Evolutionary conservation across 164 flowering plant species (phyloP).

Genomic region (Vitis cinerea): DNA sequence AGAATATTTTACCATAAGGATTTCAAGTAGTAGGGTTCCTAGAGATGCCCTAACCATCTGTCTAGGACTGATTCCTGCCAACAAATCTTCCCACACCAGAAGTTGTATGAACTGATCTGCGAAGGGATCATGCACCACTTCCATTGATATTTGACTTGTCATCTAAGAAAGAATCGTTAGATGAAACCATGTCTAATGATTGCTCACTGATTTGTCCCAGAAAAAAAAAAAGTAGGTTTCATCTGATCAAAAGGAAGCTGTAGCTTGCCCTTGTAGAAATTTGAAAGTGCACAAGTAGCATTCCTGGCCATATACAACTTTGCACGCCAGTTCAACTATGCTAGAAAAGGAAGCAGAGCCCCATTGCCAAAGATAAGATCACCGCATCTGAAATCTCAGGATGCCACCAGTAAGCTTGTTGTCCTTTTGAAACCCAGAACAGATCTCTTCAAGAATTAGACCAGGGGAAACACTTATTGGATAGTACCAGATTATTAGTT

Average conservation of each 20-base stretch:
- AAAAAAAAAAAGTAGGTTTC: too few species aligned
- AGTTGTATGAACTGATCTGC: slow-evolving; percentile 68
- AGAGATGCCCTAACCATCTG: slow-evolving; percentile 80
- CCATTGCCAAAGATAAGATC: slow-evolving; percentile 51
- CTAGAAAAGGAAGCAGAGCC: slow-evolving; percentile 41
- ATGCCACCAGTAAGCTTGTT: too few species aligned
- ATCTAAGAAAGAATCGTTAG: too few species aligned
- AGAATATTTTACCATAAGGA: slow-evolving; percentile 73
- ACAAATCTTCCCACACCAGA: slow-evolving; percentile 89
- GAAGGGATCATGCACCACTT: slow-evolving; percentile 54
- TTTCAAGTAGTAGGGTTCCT: slow-evolving; percentile 90
- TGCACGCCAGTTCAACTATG: slow-evolving; percentile 42
- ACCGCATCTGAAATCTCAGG: slow-evolving; percentile 26
- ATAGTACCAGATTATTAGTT: too few species aligned
- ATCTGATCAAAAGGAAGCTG: slow-evolving; percentile 53
- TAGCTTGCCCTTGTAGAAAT: slow-evolving; percentile 55
- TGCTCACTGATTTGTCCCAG: too few species aligned
- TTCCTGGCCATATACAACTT: slow-evolving; percentile 52
- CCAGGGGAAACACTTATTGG: too few species aligned
- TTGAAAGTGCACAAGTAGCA: slow-evolving; percentile 58
- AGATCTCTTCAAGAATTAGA: too few species aligned
- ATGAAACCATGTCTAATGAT: too few species aligned
- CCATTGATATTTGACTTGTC: too few species aligned
- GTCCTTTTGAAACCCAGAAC: too few species aligned
- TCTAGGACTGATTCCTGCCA: slow-evolving; percentile 86